phyloP scores from a whole-genome alignment of 345 rosid species.

The Alliaria petiolata region DNA sequence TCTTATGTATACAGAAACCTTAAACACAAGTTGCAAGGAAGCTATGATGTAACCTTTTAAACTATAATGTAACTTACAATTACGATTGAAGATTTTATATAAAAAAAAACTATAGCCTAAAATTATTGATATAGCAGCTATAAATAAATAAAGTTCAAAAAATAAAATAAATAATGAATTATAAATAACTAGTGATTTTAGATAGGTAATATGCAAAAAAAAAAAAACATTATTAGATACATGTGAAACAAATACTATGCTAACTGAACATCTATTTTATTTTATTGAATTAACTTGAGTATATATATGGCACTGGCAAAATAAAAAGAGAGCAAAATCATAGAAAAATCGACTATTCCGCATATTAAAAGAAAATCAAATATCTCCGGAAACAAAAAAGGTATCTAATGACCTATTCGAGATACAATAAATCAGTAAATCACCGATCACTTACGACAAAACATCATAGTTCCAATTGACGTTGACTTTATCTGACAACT shows the following conservation, averaged over 20 bases:
- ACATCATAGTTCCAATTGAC: slow-evolving; percentile 14
- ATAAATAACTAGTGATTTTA: too few relatives aligned
- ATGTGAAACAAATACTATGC: too few relatives aligned
- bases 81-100: too few relatives aligned
- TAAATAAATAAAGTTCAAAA: neutral
- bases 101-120: neutral
- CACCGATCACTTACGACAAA: slow-evolving; percentile 9
- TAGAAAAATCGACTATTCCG: neutral
- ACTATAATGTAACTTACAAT: neutral
- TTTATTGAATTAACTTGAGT: too few relatives aligned
- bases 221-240: too few relatives aligned
- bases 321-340: too few relatives aligned
- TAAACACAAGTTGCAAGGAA: neutral
- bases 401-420: too few relatives aligned
- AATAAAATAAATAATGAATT: too few relatives aligned
- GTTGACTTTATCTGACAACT: slow-evolving; percentile 19
- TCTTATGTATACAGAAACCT: neutral
- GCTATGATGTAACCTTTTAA: neutral
- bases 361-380: neutral
- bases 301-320: too few relatives aligned
- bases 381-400: too few relatives aligned
- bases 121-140: neutral
- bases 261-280: too few relatives aligned
- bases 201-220: too few relatives aligned
- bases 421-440: neutral